Evolutionary conservation across 176 grass and related monocot species (phyloP), one percentile per base, ranked within the genome.

Genomic region (Hordeum vulgare): DNA sequence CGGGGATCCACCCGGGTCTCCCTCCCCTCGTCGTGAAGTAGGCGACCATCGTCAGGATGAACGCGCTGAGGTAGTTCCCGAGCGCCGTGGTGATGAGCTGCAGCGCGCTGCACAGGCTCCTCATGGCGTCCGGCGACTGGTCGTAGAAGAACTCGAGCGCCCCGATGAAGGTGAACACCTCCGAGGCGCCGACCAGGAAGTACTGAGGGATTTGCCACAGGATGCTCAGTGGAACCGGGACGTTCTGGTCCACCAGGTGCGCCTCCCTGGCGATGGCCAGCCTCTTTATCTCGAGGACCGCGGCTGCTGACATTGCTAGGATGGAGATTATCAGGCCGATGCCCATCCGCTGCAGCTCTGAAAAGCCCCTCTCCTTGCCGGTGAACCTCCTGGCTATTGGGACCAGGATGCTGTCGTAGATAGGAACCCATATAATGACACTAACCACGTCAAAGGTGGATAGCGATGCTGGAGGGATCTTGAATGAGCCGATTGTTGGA

Each of bases 161-260:
- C 47, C 94, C 94, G 1, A 97, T 90, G 71, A 97, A 97, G 6
- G 91, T 97, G 86, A 97, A 97, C 15, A 97, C 81, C 87, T 97
- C 94, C 3, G 94, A 26, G 2, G 89, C 75, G 44, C 94, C 94
- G 9, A 97, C 83, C 84, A 97, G 53, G 78, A 91, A 89, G 82
- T 97, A 97, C 35, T 97, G 94, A 75, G 94, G 94, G 59, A 93
- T 93, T 42, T 97, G 91, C 91, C 94, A 97, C 73, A 93, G 72
- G 67, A 97, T 97, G 83, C 91, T 97, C 75, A 97, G 40, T 15
- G 94, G 94, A 26, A 97, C 94, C 1, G 89, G 84, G 13, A 87
- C 84, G 21, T 89, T 89, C 61, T 90, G 73, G 77, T 97, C 89
- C 76, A 90, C 86, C 65, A 94, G 84, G 15, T 83, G 75, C 12